Evolutionary conservation across 2,329 filamentous ascomycete genomes (phyloP).

Genomic region (Paecilomyces formosus): DNA sequence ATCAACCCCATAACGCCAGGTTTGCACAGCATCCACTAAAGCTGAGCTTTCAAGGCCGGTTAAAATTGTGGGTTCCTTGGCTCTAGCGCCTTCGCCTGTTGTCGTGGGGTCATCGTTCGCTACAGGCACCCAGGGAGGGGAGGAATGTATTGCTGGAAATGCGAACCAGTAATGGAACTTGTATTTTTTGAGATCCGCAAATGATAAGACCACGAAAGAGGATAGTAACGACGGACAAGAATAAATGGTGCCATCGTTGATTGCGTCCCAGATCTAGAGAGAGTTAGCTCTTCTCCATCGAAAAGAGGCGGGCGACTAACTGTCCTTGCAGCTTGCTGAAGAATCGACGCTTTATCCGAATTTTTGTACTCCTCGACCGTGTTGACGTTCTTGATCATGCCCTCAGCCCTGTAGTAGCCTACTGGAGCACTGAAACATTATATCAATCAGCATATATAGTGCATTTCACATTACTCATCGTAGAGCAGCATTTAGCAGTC

Average conservation of each 20-base stretch:
- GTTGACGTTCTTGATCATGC: conserved; percentile 92
- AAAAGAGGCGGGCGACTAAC: conserved; percentile 38
- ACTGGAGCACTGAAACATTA: conserved; percentile 52
- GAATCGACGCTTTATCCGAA: conserved; percentile 68
- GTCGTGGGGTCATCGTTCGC: conserved; percentile 16
- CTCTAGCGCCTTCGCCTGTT: conserved; percentile 12
- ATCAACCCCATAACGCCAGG: conserved; percentile 79
- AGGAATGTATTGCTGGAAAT: conserved; percentile 86
- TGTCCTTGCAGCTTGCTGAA: conserved; percentile 71
- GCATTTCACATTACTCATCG: neutral
- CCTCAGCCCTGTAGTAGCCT: conserved; percentile 74
- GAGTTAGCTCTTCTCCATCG: conserved; percentile 6
- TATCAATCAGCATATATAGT: neutral
- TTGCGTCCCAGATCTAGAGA: conserved; percentile 85
- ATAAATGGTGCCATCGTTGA: conserved; percentile 93
- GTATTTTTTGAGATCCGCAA: conserved; percentile 95
- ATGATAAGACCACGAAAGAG: conserved; percentile 83
- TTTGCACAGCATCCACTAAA: conserved; percentile 75
- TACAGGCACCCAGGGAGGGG: conserved; percentile 68
- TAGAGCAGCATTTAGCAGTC: neutral
- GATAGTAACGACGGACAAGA: conserved; percentile 85
- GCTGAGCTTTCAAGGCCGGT: conserved; percentile 63
- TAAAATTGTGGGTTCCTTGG: conserved; percentile 36
- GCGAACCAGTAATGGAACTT: conserved; percentile 98
- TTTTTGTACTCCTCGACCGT: conserved; percentile 89